Evolutionary conservation across 1,139 yeast species (phyloP).

Genomic region (Trichomonascaceae sp.): DNA sequence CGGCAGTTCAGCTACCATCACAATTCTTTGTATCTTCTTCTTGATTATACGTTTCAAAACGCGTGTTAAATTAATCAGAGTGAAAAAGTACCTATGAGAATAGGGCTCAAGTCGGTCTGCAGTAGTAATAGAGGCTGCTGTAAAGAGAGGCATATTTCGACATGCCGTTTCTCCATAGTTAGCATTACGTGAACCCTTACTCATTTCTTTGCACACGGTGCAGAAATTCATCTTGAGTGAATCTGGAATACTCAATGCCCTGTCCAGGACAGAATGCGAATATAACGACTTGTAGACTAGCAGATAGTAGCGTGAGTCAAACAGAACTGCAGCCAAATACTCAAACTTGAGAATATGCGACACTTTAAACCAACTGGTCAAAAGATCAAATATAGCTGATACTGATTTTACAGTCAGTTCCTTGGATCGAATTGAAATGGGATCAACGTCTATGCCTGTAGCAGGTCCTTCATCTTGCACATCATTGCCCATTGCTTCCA

Average conservation of each 20-base stretch:
- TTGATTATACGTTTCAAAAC: slow-evolving; percentile 33
- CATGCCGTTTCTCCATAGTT: slow-evolving; percentile 10
- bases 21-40: slow-evolving; percentile 37
- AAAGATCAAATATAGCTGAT: slow-evolving; percentile 45
- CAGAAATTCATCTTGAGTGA: slow-evolving; percentile 42
- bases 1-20: slow-evolving; percentile 38
- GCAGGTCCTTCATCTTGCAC: slow-evolving; percentile 14
- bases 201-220: slow-evolving; percentile 35
- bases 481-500: slow-evolving; percentile 38
- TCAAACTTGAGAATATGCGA: slow-evolving; percentile 77
- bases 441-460: slow-evolving; percentile 8
- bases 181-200: slow-evolving; percentile 15
- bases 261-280: slow-evolving; percentile 27
- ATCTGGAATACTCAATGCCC: slow-evolving; percentile 28
- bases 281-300: slow-evolving; percentile 37
- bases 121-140: not conserved
- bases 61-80: slow-evolving; percentile 31
- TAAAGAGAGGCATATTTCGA: slow-evolving; percentile 5
- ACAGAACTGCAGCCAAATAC: slow-evolving; percentile 61
- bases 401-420: slow-evolving; percentile 63
- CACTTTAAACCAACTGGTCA: slow-evolving; percentile 72
- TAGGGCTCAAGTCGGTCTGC: slow-evolving; percentile 18
- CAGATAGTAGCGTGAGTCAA: slow-evolving; percentile 64
- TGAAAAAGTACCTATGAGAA: slow-evolving; percentile 30
- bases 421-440: slow-evolving; percentile 43